phyloP scores from a whole-genome alignment of 345 rosid genomes.

The Camelina neglecta region DNA sequence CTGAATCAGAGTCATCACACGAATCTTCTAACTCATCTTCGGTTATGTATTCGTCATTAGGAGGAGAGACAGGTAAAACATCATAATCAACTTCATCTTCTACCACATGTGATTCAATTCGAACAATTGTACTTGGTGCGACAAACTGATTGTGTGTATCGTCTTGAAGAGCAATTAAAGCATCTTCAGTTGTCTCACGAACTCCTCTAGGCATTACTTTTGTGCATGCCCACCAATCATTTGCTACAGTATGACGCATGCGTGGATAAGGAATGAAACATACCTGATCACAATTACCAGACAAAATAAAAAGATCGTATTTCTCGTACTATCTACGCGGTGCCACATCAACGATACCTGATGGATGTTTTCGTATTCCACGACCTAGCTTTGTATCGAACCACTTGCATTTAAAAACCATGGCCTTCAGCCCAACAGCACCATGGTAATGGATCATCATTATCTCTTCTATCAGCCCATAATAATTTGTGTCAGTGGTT shows the following conservation, averaged over 20 bases:
- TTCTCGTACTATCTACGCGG: neutral
- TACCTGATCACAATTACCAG: neutral
- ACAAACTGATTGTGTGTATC: neutral
- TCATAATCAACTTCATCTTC: neutral
- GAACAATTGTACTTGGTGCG: neutral
- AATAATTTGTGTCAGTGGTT: neutral
- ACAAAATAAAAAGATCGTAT: neutral
- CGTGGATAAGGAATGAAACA: neutral
- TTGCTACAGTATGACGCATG: neutral
- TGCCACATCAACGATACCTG: neutral
- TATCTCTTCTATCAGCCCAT: neutral
- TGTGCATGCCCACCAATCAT: neutral
- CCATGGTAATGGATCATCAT: neutral
- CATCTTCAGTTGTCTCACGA: neutral
- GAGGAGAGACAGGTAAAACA: neutral
- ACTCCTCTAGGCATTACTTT: neutral
- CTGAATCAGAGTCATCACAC: too few relatives aligned
- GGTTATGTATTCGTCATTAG: neutral
- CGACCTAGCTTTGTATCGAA: neutral
- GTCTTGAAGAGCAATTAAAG: neutral
- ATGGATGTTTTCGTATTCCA: neutral
- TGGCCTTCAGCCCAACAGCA: neutral
- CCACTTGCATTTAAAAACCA: neutral
- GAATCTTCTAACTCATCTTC: neutral
- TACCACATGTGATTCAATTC: neutral